Evolutionary conservation across 75 land plant genomes (phyloP).

Genomic region (Selaginella tamariscina): DNA sequence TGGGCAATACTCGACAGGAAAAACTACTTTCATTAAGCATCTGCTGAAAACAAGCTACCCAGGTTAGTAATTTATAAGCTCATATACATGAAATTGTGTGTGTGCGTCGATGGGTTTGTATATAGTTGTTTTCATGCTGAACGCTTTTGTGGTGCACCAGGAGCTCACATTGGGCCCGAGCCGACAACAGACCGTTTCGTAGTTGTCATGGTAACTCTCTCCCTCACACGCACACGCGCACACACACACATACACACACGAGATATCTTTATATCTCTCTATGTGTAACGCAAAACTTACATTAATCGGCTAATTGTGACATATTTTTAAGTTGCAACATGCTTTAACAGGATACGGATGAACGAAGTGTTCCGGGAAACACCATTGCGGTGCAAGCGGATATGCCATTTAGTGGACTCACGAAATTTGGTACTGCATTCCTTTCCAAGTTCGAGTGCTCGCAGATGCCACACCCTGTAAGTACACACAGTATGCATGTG

Average conservation of each 20-base stretch:
- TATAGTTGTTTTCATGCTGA: not conserved
- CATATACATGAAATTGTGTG: not conserved
- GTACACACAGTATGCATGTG: not conserved
- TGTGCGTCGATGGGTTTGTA: not conserved
- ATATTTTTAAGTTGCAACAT: constrained; percentile 13
- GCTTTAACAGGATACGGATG: no score
- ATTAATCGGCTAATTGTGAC: not conserved
- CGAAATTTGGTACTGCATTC: constrained; percentile 25
- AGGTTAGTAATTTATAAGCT: not conserved
- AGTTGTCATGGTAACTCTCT: constrained; percentile 7
- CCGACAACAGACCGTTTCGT: constrained; percentile 9
- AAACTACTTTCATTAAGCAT: constrained; percentile 10
- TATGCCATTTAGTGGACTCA: constrained; percentile 20
- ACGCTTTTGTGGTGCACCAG: not conserved
- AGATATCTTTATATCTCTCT: not conserved
- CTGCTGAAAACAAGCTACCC: constrained; percentile 10
- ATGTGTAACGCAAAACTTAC: not conserved
- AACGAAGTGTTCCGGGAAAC: constrained; percentile 20
- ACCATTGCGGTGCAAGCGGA: constrained; percentile 25
- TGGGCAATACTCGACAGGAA: constrained; percentile 9
- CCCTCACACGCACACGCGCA: no score
- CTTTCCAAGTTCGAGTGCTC: constrained; percentile 27
- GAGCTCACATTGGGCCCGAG: constrained; percentile 5
- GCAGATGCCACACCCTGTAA: constrained; percentile 26
- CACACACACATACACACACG: not conserved